Conservation (phyloP, 2,329 filamentous ascomycete genomes). For the Phialemoniopsis sp. region DNA sequence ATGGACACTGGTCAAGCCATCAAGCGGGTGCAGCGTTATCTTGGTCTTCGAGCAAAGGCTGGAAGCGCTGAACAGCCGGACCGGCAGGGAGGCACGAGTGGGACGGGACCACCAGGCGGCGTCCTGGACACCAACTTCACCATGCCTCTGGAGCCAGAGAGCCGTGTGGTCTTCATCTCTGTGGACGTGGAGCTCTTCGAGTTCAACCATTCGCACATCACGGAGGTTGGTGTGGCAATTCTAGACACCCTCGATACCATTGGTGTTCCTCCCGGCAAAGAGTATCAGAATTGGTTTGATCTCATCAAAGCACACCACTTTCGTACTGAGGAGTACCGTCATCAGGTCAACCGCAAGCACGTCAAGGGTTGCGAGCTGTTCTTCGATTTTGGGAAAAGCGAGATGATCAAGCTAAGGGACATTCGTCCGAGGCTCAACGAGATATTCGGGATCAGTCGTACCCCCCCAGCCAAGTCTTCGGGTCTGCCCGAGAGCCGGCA, state of each 20-base stretch:
- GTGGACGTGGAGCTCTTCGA: slow-evolving; percentile 86
- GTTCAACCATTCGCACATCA: slow-evolving; percentile 58
- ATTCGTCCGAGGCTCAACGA: slow-evolving; percentile 6
- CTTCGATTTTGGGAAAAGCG: slow-evolving; percentile 65
- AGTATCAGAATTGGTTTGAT: slow-evolving; percentile 62
- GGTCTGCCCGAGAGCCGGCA: slow-evolving; percentile 18
- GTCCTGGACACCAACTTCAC: slow-evolving; percentile 38
- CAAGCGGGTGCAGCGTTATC: slow-evolving; percentile 63
- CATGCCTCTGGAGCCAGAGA: slow-evolving; percentile 41
- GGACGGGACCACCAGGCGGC: slow-evolving; percentile 6
- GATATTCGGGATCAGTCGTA: slow-evolving; percentile 8
- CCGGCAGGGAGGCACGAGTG: no score
- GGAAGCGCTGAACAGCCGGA: neutral
- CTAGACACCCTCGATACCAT: slow-evolving; percentile 64
- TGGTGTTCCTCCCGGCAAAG: slow-evolving; percentile 52
- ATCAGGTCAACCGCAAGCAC: slow-evolving; percentile 63
- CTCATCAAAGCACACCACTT: slow-evolving; percentile 71
- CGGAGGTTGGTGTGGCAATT: slow-evolving; percentile 81
- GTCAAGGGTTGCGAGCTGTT: slow-evolving; percentile 68
- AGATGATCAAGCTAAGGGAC: slow-evolving; percentile 6
- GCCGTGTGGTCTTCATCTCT: slow-evolving; percentile 65
- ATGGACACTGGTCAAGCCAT: slow-evolving; percentile 48
- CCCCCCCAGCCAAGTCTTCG: neutral
- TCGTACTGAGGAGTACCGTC: slow-evolving; percentile 64
- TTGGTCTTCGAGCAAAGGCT: slow-evolving; percentile 56